phyloP scores from a whole-genome alignment of 75 land plant species.

The Cunninghamia lanceolata region DNA sequence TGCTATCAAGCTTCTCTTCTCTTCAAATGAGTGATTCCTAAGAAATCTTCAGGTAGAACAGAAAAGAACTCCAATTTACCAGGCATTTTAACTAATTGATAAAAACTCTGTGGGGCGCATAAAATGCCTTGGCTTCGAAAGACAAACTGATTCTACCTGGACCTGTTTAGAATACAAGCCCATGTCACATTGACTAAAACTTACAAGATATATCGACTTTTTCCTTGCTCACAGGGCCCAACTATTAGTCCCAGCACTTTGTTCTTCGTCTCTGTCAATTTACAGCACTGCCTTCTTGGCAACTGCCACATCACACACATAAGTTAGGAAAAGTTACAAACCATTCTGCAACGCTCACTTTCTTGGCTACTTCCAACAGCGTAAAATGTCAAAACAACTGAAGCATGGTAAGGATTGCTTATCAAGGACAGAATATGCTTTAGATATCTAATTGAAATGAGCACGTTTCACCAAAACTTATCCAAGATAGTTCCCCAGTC shows the following conservation, averaged over 20 bases:
- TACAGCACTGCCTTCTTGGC: constrained; percentile 44
- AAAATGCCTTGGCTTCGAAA: neutral
- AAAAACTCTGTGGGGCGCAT: neutral
- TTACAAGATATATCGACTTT: neutral
- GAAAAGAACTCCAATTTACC: neutral
- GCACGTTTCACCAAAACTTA: neutral
- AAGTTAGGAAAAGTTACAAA: neutral
- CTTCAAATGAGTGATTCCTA: neutral
- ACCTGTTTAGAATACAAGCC: neutral
- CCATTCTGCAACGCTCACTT: neutral
- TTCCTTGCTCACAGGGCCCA: constrained; percentile 24
- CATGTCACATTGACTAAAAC: neutral
- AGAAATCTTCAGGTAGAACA: neutral
- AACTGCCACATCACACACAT: constrained; percentile 16
- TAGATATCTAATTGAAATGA: neutral
- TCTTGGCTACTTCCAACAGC: neutral
- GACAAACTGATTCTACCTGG: constrained; percentile 1
- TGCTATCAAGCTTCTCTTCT: neutral
- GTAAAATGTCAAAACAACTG: neutral
- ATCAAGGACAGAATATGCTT: neutral
- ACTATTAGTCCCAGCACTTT: constrained; percentile 25
- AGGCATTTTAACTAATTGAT: neutral
- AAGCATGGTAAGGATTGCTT: neutral
- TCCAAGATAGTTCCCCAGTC: neutral
- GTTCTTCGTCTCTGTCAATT: constrained; percentile 19